Base-by-base conservation (phyloP, 176 grass and related monocot genomes). In the Neostapfia colusana region DNA sequence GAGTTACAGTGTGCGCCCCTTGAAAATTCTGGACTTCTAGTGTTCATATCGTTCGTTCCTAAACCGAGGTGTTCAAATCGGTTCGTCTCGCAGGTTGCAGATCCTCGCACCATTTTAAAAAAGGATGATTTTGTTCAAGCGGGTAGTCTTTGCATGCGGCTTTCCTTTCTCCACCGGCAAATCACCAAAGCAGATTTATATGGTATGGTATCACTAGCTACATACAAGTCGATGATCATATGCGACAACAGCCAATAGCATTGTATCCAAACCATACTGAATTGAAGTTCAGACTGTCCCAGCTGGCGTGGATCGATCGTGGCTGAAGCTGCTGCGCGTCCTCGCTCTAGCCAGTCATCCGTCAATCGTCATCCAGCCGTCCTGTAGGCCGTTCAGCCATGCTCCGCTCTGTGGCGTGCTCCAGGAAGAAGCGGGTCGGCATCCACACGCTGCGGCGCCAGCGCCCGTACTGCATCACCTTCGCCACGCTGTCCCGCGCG, bases 381-480 rank as follows among this genome's bases (percentile, higher is more conserved):
- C 4, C 4, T 5, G 16, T 50, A 53, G 16, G 1, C 6, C 20
- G 53, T 10, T 56, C 53, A 56, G n/a, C 53, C 53, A 56, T 1
- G 38, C 24, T 8, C 4, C 41, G 39, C 23, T 44, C 18, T 11
- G 13, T 28, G 17, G 45, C 70, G 37, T 0, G n/a, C 76, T 79
- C 37, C 38, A 67, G 8, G 37, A 39, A 85, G 83, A 85, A 85
- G 14, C 60, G 69, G 38, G 15, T 60, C 2, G 68, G 69, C 83
- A 79, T 50, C 60, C 60, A 66, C 48, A 79, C 69, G 20, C 38
- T 24, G n/a, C 69, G n/a, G 7, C 60, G 75, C 83, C 83, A 79
- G 15, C 60, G 68, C 68, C 2, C 8, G 76, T 79, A 85, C 14
- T 17, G 37, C 58, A 0, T 0, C 26, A 79, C 59, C 60, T 3